Conservation (phyloP, 345 rosid species). For the Lumnitzera littorea region DNA sequence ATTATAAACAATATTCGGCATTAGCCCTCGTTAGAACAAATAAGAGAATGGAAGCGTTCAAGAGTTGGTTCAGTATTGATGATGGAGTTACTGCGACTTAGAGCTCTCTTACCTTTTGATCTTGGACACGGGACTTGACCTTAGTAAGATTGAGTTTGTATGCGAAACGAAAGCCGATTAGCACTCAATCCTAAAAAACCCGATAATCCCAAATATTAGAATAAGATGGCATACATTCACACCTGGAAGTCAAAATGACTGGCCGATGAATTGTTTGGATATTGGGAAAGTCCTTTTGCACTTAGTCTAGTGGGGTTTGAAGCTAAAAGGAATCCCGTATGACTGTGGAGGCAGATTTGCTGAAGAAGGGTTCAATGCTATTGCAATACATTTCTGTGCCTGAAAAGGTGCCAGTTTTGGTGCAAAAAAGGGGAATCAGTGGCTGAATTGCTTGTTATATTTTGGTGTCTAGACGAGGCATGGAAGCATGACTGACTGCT, state of each 20-base stretch:
- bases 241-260: slow-evolving; percentile 7
- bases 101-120: too few relatives aligned
- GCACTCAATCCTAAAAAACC: too few relatives aligned
- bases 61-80: too few relatives aligned
- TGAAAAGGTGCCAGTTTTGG: slow-evolving; percentile 23
- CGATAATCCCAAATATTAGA: background rate
- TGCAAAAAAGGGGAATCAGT: slow-evolving; percentile 20
- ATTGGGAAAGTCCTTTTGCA: slow-evolving; percentile 21
- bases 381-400: slow-evolving; percentile 21
- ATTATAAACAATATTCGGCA: too few relatives aligned
- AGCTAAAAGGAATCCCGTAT: slow-evolving; percentile 16
- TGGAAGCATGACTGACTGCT: slow-evolving; percentile 21
- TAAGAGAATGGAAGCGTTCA: too few relatives aligned
- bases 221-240: background rate
- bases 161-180: too few relatives aligned
- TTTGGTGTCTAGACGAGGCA: slow-evolving; percentile 21
- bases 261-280: slow-evolving; percentile 17
- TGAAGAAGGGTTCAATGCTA: slow-evolving; percentile 22
- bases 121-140: too few relatives aligned
- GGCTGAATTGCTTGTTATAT: slow-evolving; percentile 22
- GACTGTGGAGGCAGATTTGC: slow-evolving; percentile 25
- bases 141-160: too few relatives aligned
- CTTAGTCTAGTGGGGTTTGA: slow-evolving; percentile 21
- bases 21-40: too few relatives aligned
- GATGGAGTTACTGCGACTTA: too few relatives aligned